Evolutionary conservation across 257 asterid species (phyloP).

Genomic region (Solanum tacnaense): DNA sequence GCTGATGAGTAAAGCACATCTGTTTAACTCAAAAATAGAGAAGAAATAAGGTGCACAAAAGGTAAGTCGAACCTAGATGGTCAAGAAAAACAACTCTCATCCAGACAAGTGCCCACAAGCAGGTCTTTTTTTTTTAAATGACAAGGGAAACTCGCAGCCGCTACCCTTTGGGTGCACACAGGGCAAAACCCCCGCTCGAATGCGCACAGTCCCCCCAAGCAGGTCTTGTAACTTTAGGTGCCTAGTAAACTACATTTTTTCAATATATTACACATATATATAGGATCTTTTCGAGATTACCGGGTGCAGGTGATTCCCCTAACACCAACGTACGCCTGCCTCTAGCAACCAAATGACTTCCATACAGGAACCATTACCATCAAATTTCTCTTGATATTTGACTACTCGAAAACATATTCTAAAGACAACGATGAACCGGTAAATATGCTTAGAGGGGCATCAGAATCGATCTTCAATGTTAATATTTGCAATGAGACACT

Average conservation of each 20-base stretch:
- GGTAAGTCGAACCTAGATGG: background rate
- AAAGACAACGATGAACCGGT: background rate
- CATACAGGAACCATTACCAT: background rate
- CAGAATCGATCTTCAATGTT: background rate
- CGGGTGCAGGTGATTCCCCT: background rate
- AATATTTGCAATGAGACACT: background rate
- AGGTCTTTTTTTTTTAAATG: background rate
- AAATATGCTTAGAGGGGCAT: background rate
- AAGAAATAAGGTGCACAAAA: background rate
- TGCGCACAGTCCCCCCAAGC: background rate
- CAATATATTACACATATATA: background rate
- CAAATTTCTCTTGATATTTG: background rate
- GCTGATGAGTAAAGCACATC: background rate
- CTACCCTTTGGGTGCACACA: background rate
- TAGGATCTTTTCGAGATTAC: background rate
- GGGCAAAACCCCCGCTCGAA: background rate
- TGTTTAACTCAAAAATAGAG: background rate
- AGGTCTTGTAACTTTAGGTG: background rate
- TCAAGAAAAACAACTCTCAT: background rate
- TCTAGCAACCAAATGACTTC: background rate
- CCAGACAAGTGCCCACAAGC: background rate
- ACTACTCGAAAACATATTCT: background rate
- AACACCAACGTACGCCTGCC: background rate
- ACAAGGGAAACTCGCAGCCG: background rate
- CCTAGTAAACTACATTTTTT: background rate